These are phyloP conservation scores for Neurospora sp. DNA, from an alignment of 495 filamentous ascomycete species.

Conservation along the genomic window DNA sequence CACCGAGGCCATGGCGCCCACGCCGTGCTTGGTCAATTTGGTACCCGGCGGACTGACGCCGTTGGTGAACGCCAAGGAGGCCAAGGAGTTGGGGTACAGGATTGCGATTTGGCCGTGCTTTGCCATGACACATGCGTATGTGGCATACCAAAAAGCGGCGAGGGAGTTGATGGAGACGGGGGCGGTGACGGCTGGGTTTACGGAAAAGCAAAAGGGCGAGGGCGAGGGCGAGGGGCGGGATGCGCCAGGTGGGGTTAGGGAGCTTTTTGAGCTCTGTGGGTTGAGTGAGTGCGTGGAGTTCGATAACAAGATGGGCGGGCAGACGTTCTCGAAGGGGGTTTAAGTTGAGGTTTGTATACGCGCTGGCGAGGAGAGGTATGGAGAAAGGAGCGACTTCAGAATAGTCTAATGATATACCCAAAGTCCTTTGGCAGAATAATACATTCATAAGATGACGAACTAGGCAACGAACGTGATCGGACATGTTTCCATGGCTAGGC, in stretches of 20 bases:
- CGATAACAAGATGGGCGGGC: slow-evolving; percentile 19
- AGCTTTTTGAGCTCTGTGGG: slow-evolving; percentile 48
- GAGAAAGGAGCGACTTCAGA: not conserved
- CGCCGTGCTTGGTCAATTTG: slow-evolving; percentile 53
- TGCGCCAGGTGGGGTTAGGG: slow-evolving; percentile 51
- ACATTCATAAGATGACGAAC: not conserved
- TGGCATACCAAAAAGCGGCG: slow-evolving; percentile 37
- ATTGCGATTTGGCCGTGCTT: slow-evolving; percentile 54
- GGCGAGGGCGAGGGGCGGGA: slow-evolving; percentile 13
- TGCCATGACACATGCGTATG: slow-evolving; percentile 39
- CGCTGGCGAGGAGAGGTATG: not conserved
- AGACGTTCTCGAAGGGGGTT: slow-evolving; percentile 16
- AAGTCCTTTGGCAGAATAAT: not conserved
- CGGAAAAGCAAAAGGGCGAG: slow-evolving; percentile 19
- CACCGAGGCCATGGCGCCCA: slow-evolving; percentile 6
- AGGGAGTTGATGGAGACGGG: slow-evolving; percentile 39
- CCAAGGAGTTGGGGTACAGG: slow-evolving; percentile 49
- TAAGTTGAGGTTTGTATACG: not conserved
- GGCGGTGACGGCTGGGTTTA: slow-evolving; percentile 13
- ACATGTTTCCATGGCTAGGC: not conserved
- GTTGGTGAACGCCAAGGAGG: slow-evolving; percentile 43
- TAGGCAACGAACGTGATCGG: not conserved
- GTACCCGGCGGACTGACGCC: slow-evolving; percentile 53
- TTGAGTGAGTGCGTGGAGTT: slow-evolving; percentile 34
- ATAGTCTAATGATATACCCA: not conserved